Evolutionary conservation across 805 yeast species (phyloP).

Genomic region (Jamesozyma piceae): DNA sequence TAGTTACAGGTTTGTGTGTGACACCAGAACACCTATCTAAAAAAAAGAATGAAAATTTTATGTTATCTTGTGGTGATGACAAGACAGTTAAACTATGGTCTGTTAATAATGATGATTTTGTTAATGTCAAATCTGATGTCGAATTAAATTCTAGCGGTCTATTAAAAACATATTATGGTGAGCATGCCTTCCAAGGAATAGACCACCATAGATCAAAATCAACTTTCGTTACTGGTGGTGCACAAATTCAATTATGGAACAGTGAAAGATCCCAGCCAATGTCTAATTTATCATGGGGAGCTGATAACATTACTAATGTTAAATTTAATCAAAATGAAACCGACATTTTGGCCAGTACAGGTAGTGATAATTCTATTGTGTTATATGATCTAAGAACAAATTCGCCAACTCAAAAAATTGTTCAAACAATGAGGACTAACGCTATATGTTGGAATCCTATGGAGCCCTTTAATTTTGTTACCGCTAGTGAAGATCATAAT

Average conservation of each 20-base stretch:
- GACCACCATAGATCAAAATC: conserved; percentile 76
- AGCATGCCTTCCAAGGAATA: conserved; percentile 70
- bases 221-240: conserved; percentile 87
- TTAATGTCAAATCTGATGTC: conserved; percentile 24
- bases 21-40: conserved; percentile 38
- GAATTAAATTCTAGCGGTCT: conserved; percentile 33
- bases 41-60: conserved; percentile 33
- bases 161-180: conserved; percentile 72
- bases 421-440: conserved; percentile 74
- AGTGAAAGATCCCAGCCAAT: conserved; percentile 66
- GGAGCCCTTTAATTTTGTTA: conserved; percentile 90
- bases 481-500: conserved; percentile 91
- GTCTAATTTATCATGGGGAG: conserved; percentile 87
- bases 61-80: conserved; percentile 84
- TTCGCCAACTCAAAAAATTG: conserved; percentile 85
- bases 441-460: conserved; percentile 93
- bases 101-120: conserved; percentile 45
- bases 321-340: conserved; percentile 87
- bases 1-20: conserved; percentile 76
- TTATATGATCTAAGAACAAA: conserved; percentile 85
- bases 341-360: conserved; percentile 77
- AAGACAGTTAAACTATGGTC: conserved; percentile 87
- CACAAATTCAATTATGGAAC: conserved; percentile 88
- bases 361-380: conserved; percentile 83
- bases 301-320: conserved; percentile 77